Evolutionary conservation across 768 basidiomycete species (phyloP).

Genomic region (Macrolepiota fuliginosa): DNA sequence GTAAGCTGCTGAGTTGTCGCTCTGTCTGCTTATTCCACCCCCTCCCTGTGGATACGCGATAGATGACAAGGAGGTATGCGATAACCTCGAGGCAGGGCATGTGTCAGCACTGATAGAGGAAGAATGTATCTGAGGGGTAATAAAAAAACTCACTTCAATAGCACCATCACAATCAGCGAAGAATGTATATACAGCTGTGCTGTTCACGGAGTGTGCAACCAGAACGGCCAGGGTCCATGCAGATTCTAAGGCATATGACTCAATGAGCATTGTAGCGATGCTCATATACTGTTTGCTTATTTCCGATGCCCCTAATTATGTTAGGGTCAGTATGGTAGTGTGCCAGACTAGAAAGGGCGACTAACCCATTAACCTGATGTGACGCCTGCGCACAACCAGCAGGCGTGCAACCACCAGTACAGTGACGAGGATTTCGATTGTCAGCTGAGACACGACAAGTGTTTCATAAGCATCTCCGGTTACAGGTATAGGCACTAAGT

Average conservation of each 20-base stretch:
- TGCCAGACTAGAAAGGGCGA: not conserved
- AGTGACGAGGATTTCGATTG: not conserved
- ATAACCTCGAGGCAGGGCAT: not conserved
- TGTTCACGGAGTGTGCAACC: not conserved
- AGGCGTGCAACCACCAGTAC: not conserved
- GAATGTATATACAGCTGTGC: not conserved
- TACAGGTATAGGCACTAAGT: not conserved
- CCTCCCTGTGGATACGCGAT: not conserved
- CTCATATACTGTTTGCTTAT: not conserved
- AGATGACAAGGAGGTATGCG: not conserved
- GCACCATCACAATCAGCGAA: not conserved
- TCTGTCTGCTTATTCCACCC: not conserved
- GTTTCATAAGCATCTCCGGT: not conserved
- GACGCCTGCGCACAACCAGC: not conserved
- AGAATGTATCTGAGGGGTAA: too few relatives aligned
- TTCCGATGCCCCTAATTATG: not conserved
- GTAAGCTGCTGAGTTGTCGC: not conserved
- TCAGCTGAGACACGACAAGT: not conserved
- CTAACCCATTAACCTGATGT: not conserved
- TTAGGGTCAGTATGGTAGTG: not conserved
- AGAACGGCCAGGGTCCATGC: not conserved
- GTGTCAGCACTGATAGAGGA: not conserved
- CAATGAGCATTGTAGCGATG: not conserved
- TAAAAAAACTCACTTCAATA: not conserved
- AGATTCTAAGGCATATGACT: not conserved